Percentiles rank a stretch among this genome's conserved stretches.
phyloP scores from a whole-genome alignment of 2,329 filamentous ascomycete genomes.

The Stemphylium vesicarium region DNA sequence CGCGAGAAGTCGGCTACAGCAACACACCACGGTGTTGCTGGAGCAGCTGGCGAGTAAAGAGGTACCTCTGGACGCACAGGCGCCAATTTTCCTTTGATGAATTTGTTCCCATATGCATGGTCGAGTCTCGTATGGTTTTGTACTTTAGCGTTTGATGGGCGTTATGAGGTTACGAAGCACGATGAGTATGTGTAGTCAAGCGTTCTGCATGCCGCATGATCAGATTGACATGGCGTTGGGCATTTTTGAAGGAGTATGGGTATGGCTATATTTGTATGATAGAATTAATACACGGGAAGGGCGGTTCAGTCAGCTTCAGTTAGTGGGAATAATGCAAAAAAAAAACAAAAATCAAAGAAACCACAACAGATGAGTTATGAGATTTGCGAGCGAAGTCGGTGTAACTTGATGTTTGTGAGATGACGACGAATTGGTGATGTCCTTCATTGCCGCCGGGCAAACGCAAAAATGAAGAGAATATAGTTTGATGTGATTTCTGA shows the following conservation, averaged over 20 bases:
- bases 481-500: no score
- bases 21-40: constrained; percentile 44
- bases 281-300: no score
- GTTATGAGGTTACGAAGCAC: constrained; percentile 2
- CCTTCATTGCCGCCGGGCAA: no score
- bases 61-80: background rate
- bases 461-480: no score
- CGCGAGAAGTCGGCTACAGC: constrained; percentile 43
- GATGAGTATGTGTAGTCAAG: background rate
- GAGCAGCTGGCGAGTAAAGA: constrained; percentile 43
- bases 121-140: background rate
- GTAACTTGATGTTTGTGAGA: no score
- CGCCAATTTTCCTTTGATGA: background rate
- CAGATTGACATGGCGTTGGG: constrained; percentile 1
- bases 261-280: background rate
- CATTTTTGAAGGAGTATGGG: background rate
- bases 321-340: no score
- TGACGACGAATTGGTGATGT: no score
- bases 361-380: no score
- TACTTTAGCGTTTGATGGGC: constrained; percentile 10
- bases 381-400: no score
- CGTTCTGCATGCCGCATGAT: background rate
- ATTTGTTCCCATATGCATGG: background rate
- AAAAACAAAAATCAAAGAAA: no score
- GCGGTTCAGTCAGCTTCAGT: no score